phyloP scores from a whole-genome alignment of 2,329 filamentous ascomycete genomes.

The Fusarium sp. region DNA sequence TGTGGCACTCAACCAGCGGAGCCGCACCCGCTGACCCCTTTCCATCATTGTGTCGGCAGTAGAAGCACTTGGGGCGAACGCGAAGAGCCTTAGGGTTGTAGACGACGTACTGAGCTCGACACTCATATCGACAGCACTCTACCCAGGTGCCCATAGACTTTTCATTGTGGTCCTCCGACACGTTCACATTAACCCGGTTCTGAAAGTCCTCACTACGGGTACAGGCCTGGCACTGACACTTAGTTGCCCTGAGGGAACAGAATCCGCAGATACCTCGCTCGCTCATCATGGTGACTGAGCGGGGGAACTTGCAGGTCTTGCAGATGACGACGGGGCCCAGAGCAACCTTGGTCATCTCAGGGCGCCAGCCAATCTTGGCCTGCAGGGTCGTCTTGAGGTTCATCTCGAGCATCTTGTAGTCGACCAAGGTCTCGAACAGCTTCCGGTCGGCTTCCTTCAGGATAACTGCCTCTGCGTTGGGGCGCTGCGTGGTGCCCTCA shows the following conservation, averaged over 20 bases:
- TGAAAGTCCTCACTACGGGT: slow-evolving; percentile 36
- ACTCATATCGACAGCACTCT: slow-evolving; percentile 55
- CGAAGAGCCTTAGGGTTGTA: slow-evolving; percentile 55
- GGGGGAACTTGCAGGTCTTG: slow-evolving; percentile 54
- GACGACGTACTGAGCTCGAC: slow-evolving; percentile 62
- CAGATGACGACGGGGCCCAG: slow-evolving; percentile 57
- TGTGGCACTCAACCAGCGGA: slow-evolving; percentile 56
- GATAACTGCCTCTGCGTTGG: slow-evolving; percentile 34
- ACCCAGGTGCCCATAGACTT: slow-evolving; percentile 55
- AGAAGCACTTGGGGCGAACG: slow-evolving; percentile 60
- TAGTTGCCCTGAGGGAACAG: slow-evolving; percentile 43
- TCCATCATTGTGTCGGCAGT: slow-evolving; percentile 51
- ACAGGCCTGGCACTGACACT: slow-evolving; percentile 38
- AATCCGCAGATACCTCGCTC: slow-evolving; percentile 52
- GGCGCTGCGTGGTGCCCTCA: slow-evolving; percentile 29
- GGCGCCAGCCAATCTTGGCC: slow-evolving; percentile 57
- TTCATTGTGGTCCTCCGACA: slow-evolving; percentile 45
- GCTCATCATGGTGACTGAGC: slow-evolving; percentile 62
- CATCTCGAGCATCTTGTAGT: slow-evolving; percentile 58
- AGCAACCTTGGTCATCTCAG: slow-evolving; percentile 54
- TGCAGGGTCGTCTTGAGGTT: slow-evolving; percentile 58
- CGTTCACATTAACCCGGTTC: slow-evolving; percentile 40
- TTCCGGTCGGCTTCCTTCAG: slow-evolving; percentile 50
- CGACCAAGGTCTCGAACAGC: slow-evolving; percentile 57
- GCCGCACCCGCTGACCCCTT: slow-evolving; percentile 36